Conservation (phyloP, 208 protist species). For the Crithidia bombi region DNA sequence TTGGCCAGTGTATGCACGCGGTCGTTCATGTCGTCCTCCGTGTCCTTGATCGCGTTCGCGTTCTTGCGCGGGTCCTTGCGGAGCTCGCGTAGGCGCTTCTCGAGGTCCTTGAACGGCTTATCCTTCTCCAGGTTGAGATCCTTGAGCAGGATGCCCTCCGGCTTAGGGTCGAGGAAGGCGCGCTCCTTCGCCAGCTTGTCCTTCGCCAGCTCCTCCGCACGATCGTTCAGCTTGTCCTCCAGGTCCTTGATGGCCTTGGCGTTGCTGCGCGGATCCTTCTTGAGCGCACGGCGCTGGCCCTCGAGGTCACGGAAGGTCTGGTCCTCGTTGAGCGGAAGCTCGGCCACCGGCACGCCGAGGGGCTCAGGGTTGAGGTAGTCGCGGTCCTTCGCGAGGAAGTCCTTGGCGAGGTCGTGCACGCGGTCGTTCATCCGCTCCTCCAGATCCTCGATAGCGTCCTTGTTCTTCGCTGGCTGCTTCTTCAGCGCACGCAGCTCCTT, state of each 20-base stretch:
- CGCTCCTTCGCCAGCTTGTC: constrained; percentile 76
- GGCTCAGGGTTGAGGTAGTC: constrained; percentile 77
- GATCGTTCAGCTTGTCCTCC: constrained; percentile 66
- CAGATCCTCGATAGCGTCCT: constrained; percentile 58
- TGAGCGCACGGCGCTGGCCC: constrained; percentile 50
- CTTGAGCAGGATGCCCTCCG: constrained; percentile 73
- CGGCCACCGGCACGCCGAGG: constrained; percentile 58
- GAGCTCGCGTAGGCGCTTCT: constrained; percentile 51
- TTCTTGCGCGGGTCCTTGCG: constrained; percentile 54
- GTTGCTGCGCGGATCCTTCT: constrained; percentile 45
- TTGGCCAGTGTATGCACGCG: constrained; percentile 45
- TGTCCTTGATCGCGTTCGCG: constrained; percentile 42
- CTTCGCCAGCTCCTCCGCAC: constrained; percentile 56
- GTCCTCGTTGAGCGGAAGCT: constrained; percentile 74
- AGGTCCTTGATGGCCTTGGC: constrained; percentile 42
- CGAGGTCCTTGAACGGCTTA: constrained; percentile 66
- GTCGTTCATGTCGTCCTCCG: constrained; percentile 49
- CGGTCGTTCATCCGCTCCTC: constrained; percentile 77
- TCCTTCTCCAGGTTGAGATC: constrained; percentile 72
- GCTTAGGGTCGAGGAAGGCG: constrained; percentile 70
- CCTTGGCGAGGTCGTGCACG: constrained; percentile 65
- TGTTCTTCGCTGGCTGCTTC: constrained; percentile 71
- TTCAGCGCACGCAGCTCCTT: constrained; percentile 63
- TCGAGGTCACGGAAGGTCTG: constrained; percentile 57
- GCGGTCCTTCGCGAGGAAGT: constrained; percentile 58